phyloP scores from a whole-genome alignment of 306 rosid genomes.

The Glycyrrhiza uralensis region DNA sequence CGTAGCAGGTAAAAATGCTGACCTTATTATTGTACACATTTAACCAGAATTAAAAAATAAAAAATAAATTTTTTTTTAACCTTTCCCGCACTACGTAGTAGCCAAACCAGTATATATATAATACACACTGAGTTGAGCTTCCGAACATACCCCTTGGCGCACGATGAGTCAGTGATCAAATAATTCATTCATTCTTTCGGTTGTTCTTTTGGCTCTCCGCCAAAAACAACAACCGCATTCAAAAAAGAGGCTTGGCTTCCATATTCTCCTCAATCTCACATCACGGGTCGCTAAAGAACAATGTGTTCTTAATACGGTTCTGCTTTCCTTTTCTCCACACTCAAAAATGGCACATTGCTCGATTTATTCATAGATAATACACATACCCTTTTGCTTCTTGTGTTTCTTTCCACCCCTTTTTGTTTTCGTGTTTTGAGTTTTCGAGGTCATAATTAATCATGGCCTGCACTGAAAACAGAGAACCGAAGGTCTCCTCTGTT shows the following conservation, averaged over 20 bases:
- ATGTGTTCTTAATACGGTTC: slow-evolving; percentile 1
- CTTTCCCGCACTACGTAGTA: background rate
- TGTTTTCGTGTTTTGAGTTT: background rate
- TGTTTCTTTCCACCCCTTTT: background rate
- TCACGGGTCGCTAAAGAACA: slow-evolving; percentile 69
- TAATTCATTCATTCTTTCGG: slow-evolving; percentile 6
- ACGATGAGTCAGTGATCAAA: background rate
- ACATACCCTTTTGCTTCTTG: slow-evolving; percentile 17
- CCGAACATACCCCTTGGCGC: background rate
- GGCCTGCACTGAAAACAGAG: slow-evolving; percentile 52
- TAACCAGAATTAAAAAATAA: background rate
- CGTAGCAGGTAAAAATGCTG: slow-evolving; percentile 20
- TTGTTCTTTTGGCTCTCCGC: slow-evolving; percentile 20
- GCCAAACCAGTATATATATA: background rate
- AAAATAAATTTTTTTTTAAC: background rate
- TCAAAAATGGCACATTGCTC: background rate
- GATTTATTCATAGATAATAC: background rate
- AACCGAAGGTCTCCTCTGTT: slow-evolving; percentile 54
- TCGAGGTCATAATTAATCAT: slow-evolving; percentile 18
- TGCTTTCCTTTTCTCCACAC: background rate
- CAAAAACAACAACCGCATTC: slow-evolving; percentile 26
- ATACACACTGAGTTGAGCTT: background rate
- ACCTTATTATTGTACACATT: background rate
- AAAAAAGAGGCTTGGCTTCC: background rate
- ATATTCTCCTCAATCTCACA: slow-evolving; percentile 23